phyloP scores from a whole-genome alignment of 345 rosid genomes.

The Psidium guajava region DNA sequence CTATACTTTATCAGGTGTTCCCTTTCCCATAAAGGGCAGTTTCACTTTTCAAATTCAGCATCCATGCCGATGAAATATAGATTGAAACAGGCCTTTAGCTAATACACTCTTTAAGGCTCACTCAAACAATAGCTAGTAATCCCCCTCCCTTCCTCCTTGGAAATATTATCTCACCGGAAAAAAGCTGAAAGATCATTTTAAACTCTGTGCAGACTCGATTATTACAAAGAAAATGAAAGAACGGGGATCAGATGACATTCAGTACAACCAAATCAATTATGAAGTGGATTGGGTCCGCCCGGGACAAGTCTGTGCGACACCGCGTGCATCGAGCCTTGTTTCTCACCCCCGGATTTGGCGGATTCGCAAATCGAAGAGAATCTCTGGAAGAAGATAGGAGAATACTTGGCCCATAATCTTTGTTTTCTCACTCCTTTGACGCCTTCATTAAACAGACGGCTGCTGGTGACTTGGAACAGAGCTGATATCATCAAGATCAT shows the following conservation, averaged over 20 bases:
- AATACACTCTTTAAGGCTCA: neutral
- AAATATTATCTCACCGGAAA: neutral
- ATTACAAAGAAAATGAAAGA: neutral
- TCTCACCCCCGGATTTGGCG: neutral
- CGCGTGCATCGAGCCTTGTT: neutral
- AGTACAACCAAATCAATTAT: slow-evolving; percentile 16
- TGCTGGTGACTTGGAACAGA: slow-evolving; percentile 2
- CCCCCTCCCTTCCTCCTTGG: neutral
- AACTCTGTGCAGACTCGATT: neutral
- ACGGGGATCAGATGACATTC: neutral
- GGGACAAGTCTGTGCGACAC: slow-evolving; percentile 29
- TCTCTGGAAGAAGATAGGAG: slow-evolving; percentile 6
- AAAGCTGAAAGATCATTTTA: neutral
- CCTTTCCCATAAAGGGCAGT: neutral
- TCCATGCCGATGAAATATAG: neutral
- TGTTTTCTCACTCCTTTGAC: neutral
- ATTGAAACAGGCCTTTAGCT: neutral
- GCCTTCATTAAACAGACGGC: slow-evolving; percentile 6
- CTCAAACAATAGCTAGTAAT: neutral
- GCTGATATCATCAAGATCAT: slow-evolving; percentile 8
- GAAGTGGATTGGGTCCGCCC: slow-evolving; percentile 34
- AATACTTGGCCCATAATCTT: slow-evolving; percentile 5
- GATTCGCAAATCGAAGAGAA: slow-evolving; percentile 10
- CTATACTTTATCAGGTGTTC: neutral
- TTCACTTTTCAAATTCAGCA: neutral